Percentiles rank a stretch among this genome's conserved stretches.
Evolutionary conservation across 129 eudicot genomes (phyloP).

Genomic region (Chrysanthemum makinoi): DNA sequence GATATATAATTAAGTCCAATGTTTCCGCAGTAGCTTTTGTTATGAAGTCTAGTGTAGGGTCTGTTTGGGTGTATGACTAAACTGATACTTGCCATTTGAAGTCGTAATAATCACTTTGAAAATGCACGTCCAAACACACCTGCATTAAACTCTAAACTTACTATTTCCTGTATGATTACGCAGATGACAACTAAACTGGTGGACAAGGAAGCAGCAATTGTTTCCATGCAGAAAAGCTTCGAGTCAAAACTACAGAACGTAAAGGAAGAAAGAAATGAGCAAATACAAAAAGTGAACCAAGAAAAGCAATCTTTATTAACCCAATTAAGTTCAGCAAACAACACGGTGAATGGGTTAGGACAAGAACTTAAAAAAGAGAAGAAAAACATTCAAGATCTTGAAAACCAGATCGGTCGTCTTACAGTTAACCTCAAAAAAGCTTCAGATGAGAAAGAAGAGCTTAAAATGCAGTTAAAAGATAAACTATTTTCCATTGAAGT

Average conservation of each 20-base stretch:
- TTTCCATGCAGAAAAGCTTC: constrained; percentile 58
- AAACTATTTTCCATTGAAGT: constrained; percentile 47
- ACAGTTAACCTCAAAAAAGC: constrained; percentile 37
- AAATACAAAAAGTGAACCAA: constrained; percentile 44
- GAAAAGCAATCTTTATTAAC: constrained; percentile 53
- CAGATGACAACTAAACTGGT: constrained; percentile 59
- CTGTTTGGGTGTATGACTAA: background rate
- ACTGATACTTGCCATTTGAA: background rate
- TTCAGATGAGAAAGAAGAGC: constrained; percentile 46
- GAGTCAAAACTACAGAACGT: constrained; percentile 51
- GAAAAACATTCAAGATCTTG: constrained; percentile 45
- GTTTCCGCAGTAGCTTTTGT: constrained; percentile 5
- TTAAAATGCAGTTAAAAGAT: constrained; percentile 55
- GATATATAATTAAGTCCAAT: background rate
- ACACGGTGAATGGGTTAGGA: constrained; percentile 48
- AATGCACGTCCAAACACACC: too few species aligned
- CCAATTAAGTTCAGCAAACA: constrained; percentile 65
- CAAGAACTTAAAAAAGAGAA: constrained; percentile 63
- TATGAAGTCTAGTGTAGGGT: constrained; percentile 5
- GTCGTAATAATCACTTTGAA: background rate
- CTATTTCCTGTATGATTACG: background rate
- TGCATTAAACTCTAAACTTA: too few species aligned
- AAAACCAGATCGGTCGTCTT: constrained; percentile 46
- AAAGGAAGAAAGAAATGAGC: constrained; percentile 50
- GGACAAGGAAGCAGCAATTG: constrained; percentile 62